These are phyloP conservation scores for Cryptosporidium meleagridis DNA, from an alignment of 169 alveolate genomes.

Conservation along the genomic window DNA sequence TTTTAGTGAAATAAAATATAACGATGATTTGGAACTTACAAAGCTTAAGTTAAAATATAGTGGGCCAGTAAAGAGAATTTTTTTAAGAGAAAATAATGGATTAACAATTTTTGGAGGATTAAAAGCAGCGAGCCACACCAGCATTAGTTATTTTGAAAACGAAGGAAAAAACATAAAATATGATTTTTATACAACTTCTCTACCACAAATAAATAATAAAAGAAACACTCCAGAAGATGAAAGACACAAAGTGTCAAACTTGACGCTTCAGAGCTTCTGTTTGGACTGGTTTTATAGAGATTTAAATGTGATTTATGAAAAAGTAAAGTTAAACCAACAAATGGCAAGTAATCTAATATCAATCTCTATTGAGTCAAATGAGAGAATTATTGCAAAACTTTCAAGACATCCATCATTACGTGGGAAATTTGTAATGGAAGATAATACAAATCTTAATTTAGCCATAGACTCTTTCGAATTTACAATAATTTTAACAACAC, in stretches of 20 bases:
- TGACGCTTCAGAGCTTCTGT: neutral
- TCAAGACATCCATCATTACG: conserved; percentile 5
- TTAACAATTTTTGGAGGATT: neutral
- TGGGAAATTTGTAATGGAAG: conserved; percentile 20
- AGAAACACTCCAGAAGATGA: neutral
- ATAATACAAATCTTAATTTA: conserved; percentile 6
- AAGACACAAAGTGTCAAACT: neutral
- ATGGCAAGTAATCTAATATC: conserved; percentile 21
- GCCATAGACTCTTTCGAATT: conserved; percentile 36
- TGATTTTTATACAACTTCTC: neutral
- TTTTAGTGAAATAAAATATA: neutral
- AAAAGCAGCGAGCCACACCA: neutral
- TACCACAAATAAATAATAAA: neutral
- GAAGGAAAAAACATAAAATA: neutral
- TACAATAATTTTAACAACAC: conserved; percentile 16
- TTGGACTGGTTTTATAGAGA: conserved; percentile 32
- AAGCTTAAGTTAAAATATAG: neutral
- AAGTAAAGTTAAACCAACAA: conserved; percentile 14
- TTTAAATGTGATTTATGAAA: conserved; percentile 10
- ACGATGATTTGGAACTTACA: neutral
- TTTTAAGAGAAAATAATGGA: neutral
- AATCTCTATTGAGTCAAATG: conserved; percentile 16
- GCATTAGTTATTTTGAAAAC: neutral
- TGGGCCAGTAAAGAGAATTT: conserved; percentile 1
- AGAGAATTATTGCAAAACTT: neutral